These are phyloP conservation scores for Dendrothele bispora DNA, from an alignment of 768 basidiomycete genomes.

Conservation along the genomic window DNA sequence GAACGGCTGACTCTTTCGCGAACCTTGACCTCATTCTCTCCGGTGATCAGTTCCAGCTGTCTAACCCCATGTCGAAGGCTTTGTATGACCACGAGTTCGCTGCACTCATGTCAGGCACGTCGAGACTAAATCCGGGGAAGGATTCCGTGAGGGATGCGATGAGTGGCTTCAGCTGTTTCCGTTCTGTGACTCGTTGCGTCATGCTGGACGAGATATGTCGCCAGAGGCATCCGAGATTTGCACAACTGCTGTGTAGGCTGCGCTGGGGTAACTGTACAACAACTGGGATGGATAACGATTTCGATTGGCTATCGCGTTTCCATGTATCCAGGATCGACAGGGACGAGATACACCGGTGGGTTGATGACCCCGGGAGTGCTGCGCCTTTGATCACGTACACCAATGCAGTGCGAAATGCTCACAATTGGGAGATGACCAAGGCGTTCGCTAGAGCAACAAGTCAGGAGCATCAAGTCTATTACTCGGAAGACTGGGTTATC, in stretches of 20 bases:
- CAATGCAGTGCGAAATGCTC: constrained; percentile 4
- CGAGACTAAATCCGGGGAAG: too few relatives aligned
- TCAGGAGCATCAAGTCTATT: constrained; percentile 5
- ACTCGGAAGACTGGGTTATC: constrained; percentile 2
- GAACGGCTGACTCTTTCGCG: too few relatives aligned
- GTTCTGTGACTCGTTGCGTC: not conserved
- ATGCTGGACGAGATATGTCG: constrained; percentile 16
- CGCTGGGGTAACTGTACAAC: constrained; percentile 11
- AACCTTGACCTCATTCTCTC: too few relatives aligned
- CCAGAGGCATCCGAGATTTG: constrained; percentile 7
- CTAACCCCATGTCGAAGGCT: too few relatives aligned
- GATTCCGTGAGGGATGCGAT: too few relatives aligned
- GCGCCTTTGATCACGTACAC: constrained; percentile 9
- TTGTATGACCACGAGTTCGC: too few relatives aligned
- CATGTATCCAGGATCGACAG: too few relatives aligned
- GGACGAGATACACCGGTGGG: constrained; percentile 6
- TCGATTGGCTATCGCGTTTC: not conserved
- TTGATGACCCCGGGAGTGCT: not conserved
- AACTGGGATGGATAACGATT: constrained; percentile 7
- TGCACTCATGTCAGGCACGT: too few relatives aligned
- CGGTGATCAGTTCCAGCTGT: too few relatives aligned
- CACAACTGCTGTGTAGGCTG: constrained; percentile 6
- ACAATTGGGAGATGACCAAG: constrained; percentile 6
- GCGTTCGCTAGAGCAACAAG: constrained; percentile 10
- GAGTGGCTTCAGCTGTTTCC: not conserved